Base-by-base conservation (phyloP, 805 yeast species). In the Teunomyces gatunensis region DNA sequence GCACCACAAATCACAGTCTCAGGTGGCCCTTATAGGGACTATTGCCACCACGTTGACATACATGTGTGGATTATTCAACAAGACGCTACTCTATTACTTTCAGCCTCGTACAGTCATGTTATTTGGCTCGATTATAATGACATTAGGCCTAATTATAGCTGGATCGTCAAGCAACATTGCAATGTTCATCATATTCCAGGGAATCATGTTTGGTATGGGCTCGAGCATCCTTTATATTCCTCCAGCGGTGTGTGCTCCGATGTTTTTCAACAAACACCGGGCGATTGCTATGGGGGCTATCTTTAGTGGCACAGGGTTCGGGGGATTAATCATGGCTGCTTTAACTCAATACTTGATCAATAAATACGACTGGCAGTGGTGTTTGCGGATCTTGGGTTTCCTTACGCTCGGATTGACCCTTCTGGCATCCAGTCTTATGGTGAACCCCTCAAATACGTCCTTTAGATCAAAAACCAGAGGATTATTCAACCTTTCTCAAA, bases 301-400 rank as follows among this genome's bases (percentile, higher is more conserved):
- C 11, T 68, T 68, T 45, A 58, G 67, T 23, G 74, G 74, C 11
- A 57, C 71, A 1, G 74, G 74, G 11, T 50, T 67, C 35, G 74
- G 74, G 5, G 71, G 65, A 3, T 56, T 68, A 34, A 58, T 58
- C 1, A 42, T 68, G 44, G 71, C 73, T 2, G 59, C 64, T 2
- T 33, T 65, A 1, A 57, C 64, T 1, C 45, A 68, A 35, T 51
- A 48, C 13, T 51, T 68, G 13, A 51, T 68, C 25, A 44, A 61
- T 2, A 27, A 45, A 17, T 45, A 65, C 11, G 73, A 69, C 1
- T 69, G 73, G 72, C 46, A 58, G 40, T 68, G 73, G 72, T 51
- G 64, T 10, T 40, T 69, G 23, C 51, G 74, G 21, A 47, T 50
- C 10, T 52, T 66, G 13, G 72, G 70, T 3, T 47, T 69, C 6